These are phyloP conservation scores for Didymella glomerata DNA, from an alignment of 2,329 filamentous ascomycete genomes.

Conservation along the genomic window DNA sequence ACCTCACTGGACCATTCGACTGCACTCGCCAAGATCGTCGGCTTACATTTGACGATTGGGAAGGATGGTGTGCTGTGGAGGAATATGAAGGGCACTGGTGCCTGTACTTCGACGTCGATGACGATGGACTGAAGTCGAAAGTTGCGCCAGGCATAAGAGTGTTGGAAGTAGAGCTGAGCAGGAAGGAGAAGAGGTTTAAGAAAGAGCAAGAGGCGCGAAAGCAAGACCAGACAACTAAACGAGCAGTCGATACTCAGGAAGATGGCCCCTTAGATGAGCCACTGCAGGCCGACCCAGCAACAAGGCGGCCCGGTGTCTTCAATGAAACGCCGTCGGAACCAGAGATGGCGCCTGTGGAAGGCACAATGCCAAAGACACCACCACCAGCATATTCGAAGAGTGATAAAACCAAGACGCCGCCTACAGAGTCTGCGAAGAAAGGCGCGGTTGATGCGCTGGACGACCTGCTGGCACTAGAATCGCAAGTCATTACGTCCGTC, in stretches of 20 bases:
- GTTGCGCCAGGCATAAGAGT: constrained; percentile 59
- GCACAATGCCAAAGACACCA: neutral
- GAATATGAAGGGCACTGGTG: constrained; percentile 48
- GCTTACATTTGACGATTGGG: constrained; percentile 51
- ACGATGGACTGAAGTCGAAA: constrained; percentile 51
- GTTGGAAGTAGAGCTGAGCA: constrained; percentile 64
- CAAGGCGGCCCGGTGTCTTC: neutral
- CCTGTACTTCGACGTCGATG: constrained; percentile 59
- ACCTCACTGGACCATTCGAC: constrained; percentile 50
- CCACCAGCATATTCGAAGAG: neutral
- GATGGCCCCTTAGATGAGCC: neutral
- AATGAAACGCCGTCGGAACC: neutral
- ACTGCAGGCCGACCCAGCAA: neutral
- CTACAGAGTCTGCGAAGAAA: neutral
- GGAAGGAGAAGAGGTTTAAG: constrained; percentile 59
- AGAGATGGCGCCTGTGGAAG: neutral
- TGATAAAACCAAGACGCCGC: neutral
- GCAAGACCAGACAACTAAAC: neutral
- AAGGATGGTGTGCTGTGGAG: constrained; percentile 51
- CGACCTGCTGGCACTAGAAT: neutral
- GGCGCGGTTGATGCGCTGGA: neutral
- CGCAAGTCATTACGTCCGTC: neutral
- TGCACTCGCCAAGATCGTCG: constrained; percentile 51
- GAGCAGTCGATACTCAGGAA: neutral
- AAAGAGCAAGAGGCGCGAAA: neutral